These are phyloP conservation scores for Rossbeevera mucosa DNA, from an alignment of 768 basidiomycete genomes.

Conservation along the genomic window DNA sequence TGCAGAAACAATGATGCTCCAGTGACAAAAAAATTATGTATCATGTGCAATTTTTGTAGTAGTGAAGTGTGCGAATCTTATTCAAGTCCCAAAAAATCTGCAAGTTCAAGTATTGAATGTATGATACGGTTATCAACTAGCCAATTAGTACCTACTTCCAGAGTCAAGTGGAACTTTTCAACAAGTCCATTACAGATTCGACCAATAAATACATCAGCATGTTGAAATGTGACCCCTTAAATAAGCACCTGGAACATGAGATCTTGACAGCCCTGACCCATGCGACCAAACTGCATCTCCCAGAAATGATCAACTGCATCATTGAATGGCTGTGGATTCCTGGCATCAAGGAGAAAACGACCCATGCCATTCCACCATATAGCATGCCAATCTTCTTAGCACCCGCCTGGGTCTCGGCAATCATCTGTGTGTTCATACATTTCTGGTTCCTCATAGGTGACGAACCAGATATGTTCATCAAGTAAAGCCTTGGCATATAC, in stretches of 20 bases:
- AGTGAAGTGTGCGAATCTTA: no score
- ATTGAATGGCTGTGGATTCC: neutral
- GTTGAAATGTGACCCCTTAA: neutral
- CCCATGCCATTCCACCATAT: constrained; percentile 1
- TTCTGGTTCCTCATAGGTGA: neutral
- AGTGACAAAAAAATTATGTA: no score
- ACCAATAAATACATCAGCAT: neutral
- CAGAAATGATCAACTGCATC: neutral
- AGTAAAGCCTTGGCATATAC: neutral
- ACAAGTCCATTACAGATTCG: neutral
- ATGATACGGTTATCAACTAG: neutral
- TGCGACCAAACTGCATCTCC: neutral
- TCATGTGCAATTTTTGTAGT: no score
- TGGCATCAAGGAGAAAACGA: neutral
- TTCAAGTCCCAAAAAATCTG: no score
- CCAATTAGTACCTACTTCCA: neutral
- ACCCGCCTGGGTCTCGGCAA: neutral
- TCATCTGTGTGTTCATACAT: neutral
- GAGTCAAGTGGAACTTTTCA: neutral
- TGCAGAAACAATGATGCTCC: no score
- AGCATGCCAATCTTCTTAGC: neutral
- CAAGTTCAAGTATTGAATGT: no score
- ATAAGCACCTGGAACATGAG: neutral
- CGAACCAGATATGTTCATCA: neutral
- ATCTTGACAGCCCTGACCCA: neutral